A percentile compares a stretch with the other conserved stretches of the same genome.
Conservation (phyloP, 1,139 yeast genomes). For the Protomyces pachydermus region DNA sequence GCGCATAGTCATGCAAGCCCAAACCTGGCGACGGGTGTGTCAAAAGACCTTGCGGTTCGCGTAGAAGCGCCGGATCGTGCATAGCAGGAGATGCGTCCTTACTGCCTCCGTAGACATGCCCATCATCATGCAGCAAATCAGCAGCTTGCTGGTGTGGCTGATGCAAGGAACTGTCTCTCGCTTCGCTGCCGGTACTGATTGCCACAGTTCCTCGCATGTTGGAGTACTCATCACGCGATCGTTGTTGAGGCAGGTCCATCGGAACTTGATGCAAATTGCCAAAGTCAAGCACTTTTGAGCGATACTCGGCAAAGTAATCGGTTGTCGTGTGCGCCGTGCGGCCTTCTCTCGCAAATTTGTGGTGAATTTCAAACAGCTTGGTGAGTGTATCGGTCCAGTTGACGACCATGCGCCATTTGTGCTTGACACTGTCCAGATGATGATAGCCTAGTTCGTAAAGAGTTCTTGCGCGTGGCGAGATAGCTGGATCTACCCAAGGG, state of each 20-base stretch:
- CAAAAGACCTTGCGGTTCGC: background rate
- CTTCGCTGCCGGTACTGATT: background rate
- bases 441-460: constrained; percentile 7
- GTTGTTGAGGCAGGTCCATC: constrained; percentile 10
- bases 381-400: constrained; percentile 20
- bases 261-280: constrained; percentile 13
- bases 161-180: background rate
- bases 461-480: constrained; percentile 9
- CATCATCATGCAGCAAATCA: background rate
- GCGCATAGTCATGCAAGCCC: background rate
- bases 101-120: background rate
- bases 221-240: constrained; percentile 13
- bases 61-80: background rate
- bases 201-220: constrained; percentile 4
- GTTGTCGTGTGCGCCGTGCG: constrained; percentile 8
- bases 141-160: background rate
- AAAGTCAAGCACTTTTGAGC: constrained; percentile 20
- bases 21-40: constrained; percentile 1
- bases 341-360: constrained; percentile 13
- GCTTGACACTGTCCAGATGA: constrained; percentile 6
- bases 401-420: constrained; percentile 20
- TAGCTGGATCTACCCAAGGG: constrained; percentile 18
- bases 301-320: constrained; percentile 22
- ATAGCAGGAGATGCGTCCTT: background rate
- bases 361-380: constrained; percentile 13